Conservation (phyloP, 257 asterid genomes). For the Jacaranda copaia region DNA sequence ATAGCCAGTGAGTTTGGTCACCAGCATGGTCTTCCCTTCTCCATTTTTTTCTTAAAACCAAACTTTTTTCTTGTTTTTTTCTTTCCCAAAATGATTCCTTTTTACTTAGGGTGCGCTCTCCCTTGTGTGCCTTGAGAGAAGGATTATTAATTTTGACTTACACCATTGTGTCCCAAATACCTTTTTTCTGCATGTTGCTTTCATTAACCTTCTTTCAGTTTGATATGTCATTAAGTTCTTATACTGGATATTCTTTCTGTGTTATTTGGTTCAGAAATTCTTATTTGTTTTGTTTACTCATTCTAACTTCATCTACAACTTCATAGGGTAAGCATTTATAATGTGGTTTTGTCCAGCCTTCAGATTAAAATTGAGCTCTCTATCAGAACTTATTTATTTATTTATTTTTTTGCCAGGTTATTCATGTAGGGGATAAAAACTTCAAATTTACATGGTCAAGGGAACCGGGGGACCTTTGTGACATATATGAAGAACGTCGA, state of each 20-base stretch:
- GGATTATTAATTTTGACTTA: not conserved
- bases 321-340: not conserved
- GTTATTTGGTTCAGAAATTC: not conserved
- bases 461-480: slow-evolving; percentile 91
- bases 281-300: slow-evolving; percentile 8
- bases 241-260: slow-evolving; percentile 16
- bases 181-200: not conserved
- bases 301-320: not conserved
- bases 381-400: slow-evolving; percentile 8
- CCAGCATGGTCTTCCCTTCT: slow-evolving; percentile 6
- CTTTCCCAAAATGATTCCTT: not conserved
- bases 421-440: slow-evolving; percentile 85
- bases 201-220: slow-evolving; percentile 10
- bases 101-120: not conserved
- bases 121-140: slow-evolving; percentile 16
- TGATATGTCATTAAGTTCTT: slow-evolving; percentile 12
- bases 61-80: not conserved
- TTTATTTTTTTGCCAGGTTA: slow-evolving; percentile 58
- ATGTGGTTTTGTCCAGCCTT: slow-evolving; percentile 14
- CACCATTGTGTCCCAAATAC: slow-evolving; percentile 8
- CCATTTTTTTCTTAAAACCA: slow-evolving; percentile 21
- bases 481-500: slow-evolving; percentile 88
- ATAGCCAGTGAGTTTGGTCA: slow-evolving; percentile 19
- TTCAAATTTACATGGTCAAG: slow-evolving; percentile 91
- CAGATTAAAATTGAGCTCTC: slow-evolving; percentile 14